Evolutionary conservation across 2,329 filamentous ascomycete species (phyloP), one percentile per base, ranked within the genome.

Genomic region (Geosmithia putterillii): DNA sequence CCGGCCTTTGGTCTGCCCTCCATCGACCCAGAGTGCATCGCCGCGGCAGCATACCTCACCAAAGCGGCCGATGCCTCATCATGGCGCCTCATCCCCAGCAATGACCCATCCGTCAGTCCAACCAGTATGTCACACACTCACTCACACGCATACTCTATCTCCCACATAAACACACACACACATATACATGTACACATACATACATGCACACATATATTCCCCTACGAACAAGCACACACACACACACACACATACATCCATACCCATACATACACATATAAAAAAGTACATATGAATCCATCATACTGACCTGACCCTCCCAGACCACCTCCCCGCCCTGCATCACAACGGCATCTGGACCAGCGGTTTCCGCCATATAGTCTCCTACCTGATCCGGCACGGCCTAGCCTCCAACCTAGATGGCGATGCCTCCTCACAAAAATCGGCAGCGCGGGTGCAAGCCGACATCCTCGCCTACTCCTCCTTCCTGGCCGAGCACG

Each of bases 1-100:
- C 81, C 87, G 44, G 89, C 86, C 36, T 94, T 95, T 60, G 81
- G 80, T 36, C 76, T 95, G 38, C 82, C 90, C 14, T 96, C 92
- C 38, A 83, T 96, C 54, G 89, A 96, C 56, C 72, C 90, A 39
- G 86, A 94, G 67, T 96, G 89, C 58, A 76, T 94, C 47, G 89
- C 89, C 22, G 73, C 83, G 38, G 79, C 95, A 51, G 79, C 85
- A 43, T 89, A 89, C 58, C 71, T 94, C 10, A 32, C 28, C 28
- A 69, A 77, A 52, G 73, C 72, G 45, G 66, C 86, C 20, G 72
- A 75, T 45, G 63, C 68, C 40, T 64, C 74, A 52, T 57, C 58
- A 39, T 94, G 84, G 83, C 70, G 74, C 48, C 66, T 94, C 48
- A 67, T 92, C 50, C 76, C 82, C 38, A 83, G 76, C 57, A 86